Conservation (phyloP, 2,329 filamentous ascomycete genomes). For the Macroventuria anomochaeta region DNA sequence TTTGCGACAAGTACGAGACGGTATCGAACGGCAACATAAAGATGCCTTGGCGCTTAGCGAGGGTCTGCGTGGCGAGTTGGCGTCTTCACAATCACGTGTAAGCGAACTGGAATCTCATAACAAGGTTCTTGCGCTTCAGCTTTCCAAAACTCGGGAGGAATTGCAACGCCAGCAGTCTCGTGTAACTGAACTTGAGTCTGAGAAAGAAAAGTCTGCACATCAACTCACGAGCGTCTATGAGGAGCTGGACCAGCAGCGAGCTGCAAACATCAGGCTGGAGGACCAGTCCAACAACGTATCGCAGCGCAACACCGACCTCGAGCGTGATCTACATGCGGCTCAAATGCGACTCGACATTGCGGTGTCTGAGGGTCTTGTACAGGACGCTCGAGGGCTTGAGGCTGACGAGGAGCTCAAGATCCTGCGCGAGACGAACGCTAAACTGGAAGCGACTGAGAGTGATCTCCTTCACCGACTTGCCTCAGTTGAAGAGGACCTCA, state of each 20-base stretch:
- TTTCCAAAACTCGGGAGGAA: conserved; percentile 21
- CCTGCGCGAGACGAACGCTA: conserved; percentile 35
- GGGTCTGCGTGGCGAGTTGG: conserved; percentile 24
- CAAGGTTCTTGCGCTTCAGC: conserved; percentile 22
- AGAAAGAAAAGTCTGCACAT: conserved; percentile 24
- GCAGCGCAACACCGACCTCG: conserved; percentile 19
- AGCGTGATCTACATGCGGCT: conserved; percentile 27
- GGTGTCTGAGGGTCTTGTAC: conserved; percentile 27
- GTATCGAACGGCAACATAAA: conserved; percentile 14
- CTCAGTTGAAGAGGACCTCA: conserved; percentile 42
- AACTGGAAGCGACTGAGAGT: conserved; percentile 40
- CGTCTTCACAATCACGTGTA: conserved; percentile 24
- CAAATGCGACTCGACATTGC: conserved; percentile 32
- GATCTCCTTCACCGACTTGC: conserved; percentile 35
- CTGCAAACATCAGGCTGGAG: conserved; percentile 18
- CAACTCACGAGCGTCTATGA: conserved; percentile 21
- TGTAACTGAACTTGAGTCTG: conserved; percentile 26
- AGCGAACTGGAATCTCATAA: conserved; percentile 29
- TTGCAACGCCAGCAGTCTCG: conserved; percentile 21
- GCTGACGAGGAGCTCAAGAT: conserved; percentile 37
- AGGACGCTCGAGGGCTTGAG: conserved; percentile 29
- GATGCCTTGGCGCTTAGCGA: conserved; percentile 10
- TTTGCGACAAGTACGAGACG: background rate
- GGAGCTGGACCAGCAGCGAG: conserved; percentile 23
- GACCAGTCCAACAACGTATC: conserved; percentile 13